Percentiles rank a stretch among this genome's conserved stretches.
Conservation (phyloP, 257 asterid species). For the Jacaranda copaia region DNA sequence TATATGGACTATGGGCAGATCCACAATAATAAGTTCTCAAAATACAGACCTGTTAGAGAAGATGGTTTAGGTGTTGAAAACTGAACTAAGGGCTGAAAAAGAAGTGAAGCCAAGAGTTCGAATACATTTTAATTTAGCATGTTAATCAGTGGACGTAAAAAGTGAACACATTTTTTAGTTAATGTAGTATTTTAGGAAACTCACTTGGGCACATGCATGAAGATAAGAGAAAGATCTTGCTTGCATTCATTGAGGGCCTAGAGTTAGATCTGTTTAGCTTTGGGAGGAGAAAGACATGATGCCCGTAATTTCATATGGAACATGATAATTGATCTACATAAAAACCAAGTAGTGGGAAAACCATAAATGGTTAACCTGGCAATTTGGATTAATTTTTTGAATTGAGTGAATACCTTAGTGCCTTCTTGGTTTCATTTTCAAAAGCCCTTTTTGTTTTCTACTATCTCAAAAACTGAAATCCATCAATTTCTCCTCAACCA, state of each 20-base stretch:
- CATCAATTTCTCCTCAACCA: too few species aligned
- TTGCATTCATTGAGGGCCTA: slow-evolving; percentile 22
- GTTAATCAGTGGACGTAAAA: neutral
- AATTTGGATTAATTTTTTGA: neutral
- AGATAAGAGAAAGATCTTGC: neutral
- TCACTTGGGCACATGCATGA: neutral
- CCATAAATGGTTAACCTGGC: neutral
- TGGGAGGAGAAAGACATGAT: slow-evolving; percentile 15
- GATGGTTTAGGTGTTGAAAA: neutral
- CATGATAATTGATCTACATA: neutral
- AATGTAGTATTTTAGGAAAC: slow-evolving; percentile 21
- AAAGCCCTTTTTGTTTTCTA: too few species aligned
- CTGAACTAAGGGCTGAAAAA: neutral
- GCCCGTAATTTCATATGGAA: neutral
- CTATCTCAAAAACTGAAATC: too few species aligned
- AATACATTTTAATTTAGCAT: neutral
- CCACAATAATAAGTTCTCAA: neutral
- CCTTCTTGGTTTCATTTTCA: too few species aligned
- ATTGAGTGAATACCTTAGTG: slow-evolving; percentile 1
- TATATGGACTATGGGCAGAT: neutral
- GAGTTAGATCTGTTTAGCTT: neutral
- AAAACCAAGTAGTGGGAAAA: slow-evolving; percentile 3
- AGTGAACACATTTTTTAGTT: neutral
- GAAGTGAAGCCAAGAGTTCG: neutral
- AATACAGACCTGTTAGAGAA: neutral